Conservation (phyloP, 2,329 filamentous ascomycete genomes). For the Ascochyta viciae-villosae region DNA sequence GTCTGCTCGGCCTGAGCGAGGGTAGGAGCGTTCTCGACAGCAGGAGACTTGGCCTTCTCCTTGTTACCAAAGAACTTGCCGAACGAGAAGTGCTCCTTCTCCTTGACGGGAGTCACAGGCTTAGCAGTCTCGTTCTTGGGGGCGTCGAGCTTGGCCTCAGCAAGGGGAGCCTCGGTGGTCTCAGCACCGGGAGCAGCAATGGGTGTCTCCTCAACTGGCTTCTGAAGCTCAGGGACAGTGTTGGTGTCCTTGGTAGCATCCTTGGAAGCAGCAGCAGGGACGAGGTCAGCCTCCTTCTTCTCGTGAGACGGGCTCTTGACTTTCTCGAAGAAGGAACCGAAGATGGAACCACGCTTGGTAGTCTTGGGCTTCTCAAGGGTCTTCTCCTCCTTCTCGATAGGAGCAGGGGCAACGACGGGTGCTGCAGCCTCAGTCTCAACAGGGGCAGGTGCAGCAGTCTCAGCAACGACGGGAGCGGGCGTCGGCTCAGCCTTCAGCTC, state of each 20-base stretch:
- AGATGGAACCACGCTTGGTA: conserved; percentile 85
- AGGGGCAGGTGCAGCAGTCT: conserved; percentile 46
- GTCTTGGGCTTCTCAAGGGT: conserved; percentile 62
- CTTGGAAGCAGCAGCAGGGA: conserved; percentile 50
- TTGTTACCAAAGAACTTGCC: conserved; percentile 58
- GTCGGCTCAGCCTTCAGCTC: conserved; percentile 55
- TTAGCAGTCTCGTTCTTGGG: conserved; percentile 40
- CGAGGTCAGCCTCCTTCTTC: conserved; percentile 76
- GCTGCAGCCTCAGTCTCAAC: conserved; percentile 49
- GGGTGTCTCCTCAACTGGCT: conserved; percentile 46
- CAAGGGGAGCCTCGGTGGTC: conserved; percentile 32
- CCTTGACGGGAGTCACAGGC: conserved; percentile 51
- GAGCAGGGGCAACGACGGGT: conserved; percentile 17
- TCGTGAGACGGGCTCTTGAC: conserved; percentile 57
- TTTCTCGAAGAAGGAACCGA: conserved; percentile 74
- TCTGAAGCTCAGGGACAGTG: conserved; percentile 45
- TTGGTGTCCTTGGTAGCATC: conserved; percentile 56
- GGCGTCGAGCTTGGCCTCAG: conserved; percentile 36
- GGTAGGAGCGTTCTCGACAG: conserved; percentile 48
- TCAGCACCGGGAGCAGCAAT: conserved; percentile 46
- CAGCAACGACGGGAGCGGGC: conserved; percentile 46
- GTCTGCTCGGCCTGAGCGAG: conserved; percentile 52
- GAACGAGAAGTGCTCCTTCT: conserved; percentile 61
- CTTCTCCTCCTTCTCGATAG: conserved; percentile 45
- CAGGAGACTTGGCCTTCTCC: conserved; percentile 59